These are phyloP conservation scores for Coemansia asiatica DNA, from an alignment of 192 early-diverging fungal genomes.

Conservation along the genomic window DNA sequence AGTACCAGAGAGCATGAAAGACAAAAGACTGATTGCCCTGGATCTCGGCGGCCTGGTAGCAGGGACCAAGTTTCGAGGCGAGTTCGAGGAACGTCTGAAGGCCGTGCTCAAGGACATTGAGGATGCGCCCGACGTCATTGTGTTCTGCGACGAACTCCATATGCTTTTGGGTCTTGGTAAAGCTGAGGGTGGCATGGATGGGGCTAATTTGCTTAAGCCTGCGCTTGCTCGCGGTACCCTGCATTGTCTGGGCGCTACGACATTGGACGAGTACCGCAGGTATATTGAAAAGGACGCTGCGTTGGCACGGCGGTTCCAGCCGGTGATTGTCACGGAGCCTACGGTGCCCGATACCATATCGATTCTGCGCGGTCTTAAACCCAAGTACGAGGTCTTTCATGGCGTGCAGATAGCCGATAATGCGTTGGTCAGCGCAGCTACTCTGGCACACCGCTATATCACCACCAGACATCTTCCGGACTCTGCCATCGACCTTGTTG, in stretches of 20 bases:
- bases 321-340: conserved; percentile 71
- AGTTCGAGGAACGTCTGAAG: conserved; percentile 82
- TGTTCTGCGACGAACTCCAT: conserved; percentile 83
- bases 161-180: conserved; percentile 73
- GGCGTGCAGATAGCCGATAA: conserved; percentile 76
- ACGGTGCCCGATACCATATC: conserved; percentile 69
- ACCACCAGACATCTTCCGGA: conserved; percentile 72
- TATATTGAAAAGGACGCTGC: conserved; percentile 75
- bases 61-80: conserved; percentile 64
- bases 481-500: conserved; percentile 80
- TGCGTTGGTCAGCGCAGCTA: conserved; percentile 70
- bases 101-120: conserved; percentile 70
- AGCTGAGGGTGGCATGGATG: conserved; percentile 76
- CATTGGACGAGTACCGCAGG: conserved; percentile 77
- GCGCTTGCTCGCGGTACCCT: conserved; percentile 71
- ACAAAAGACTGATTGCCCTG: conserved; percentile 69
- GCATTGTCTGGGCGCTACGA: conserved; percentile 77
- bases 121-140: conserved; percentile 70
- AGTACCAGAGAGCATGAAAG: conserved; percentile 76
- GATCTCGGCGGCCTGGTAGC: conserved; percentile 65
- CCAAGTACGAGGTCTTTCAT: conserved; percentile 77
- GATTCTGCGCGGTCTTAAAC: conserved; percentile 75
- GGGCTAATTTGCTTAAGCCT: conserved; percentile 79
- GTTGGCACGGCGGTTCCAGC: conserved; percentile 75
- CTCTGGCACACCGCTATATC: conserved; percentile 73